Evolutionary conservation across 2,329 filamentous ascomycete species (phyloP).

Genomic region (Xylariaceae sp.): DNA sequence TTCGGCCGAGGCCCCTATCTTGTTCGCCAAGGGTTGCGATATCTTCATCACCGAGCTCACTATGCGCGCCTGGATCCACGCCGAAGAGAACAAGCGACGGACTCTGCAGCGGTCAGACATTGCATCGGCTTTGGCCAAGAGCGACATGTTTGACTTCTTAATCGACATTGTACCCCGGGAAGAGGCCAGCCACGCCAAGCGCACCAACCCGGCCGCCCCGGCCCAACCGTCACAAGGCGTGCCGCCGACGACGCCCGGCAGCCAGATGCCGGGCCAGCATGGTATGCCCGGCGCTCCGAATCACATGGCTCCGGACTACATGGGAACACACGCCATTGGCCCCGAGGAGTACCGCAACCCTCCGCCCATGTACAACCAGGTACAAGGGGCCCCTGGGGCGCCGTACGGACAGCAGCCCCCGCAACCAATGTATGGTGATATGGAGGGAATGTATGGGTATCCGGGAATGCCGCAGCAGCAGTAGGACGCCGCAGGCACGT

Average conservation of each 20-base stretch:
- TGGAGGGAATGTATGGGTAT: conserved; percentile 82
- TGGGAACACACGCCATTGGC: conserved; percentile 57
- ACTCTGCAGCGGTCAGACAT: conserved; percentile 95
- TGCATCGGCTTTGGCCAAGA: conserved; percentile 89
- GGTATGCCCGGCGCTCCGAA: conserved; percentile 47
- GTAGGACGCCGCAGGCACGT: conserved; percentile 15
- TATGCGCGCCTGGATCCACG: conserved; percentile 99
- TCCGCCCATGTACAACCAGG: conserved; percentile 74
- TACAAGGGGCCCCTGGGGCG: conserved; percentile 63
- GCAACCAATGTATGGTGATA: conserved; percentile 69
- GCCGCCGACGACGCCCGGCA: conserved; percentile 37
- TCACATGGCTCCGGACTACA: conserved; percentile 55
- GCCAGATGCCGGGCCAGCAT: conserved; percentile 46
- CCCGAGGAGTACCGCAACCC: conserved; percentile 74
- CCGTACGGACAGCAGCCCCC: conserved; percentile 72
- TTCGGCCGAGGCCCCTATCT: conserved; percentile 91
- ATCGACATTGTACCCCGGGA: conserved; percentile 98
- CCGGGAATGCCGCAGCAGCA: conserved; percentile 74
- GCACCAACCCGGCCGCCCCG: conserved; percentile 48
- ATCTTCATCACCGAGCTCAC: conserved; percentile 99
- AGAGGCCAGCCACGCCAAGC: conserved; percentile 82
- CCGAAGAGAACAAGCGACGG: conserved; percentile 95
- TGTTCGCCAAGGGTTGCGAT: conserved; percentile 97
- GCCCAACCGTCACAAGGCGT: conserved; percentile 33
- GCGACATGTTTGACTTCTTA: conserved; percentile 99